Base-by-base conservation (phyloP, 257 asterid genomes). In the Asclepias syriaca region DNA sequence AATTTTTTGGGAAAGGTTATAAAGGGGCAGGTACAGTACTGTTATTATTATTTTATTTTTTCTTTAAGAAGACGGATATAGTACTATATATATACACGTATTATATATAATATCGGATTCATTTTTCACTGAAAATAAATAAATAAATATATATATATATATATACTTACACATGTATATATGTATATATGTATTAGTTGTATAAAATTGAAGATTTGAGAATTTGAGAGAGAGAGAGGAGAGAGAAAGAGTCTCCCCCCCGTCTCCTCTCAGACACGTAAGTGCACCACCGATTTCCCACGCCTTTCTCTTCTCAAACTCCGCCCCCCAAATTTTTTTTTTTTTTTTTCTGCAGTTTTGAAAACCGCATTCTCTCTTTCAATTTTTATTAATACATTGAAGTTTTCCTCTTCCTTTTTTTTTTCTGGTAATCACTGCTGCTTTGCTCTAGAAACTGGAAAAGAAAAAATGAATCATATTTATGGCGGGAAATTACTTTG, bases 231-330 rank as follows among this genome's bases (percentile, higher is more conserved):
- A 0, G 60, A 55, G 60, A n/a, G 60, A 55, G 29, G 18, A 29
- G 68, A 63, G 49, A 64, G 50, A 18, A 7, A 6, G 29, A 61
- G 39, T 13, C 67, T 63, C 67, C n/a, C n/a, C n/a, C n/a, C 67
- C 49, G 50, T 64, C 68, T 64, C 68, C 50, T 37, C 68, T 64
- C 50, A 48, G 19, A 64, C 68, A 64, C 68, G 68, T 64, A 37
- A 64, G 49, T 64, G 68, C 50, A 18, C 50, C 68, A 64, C 68
- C 68, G 50, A 22, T 64, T 39, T 21, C 49, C 24, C 11, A 6
- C 7, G 55, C 49, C 45, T 40, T 14, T 37, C 27, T 13, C 39
- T 37, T 34, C 68, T 18, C 50, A 32, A n/a, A 19, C 59, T 54
- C 59, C 27, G 59, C 59, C 29, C 29, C 64, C 32, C 11, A 6